phyloP scores from a whole-genome alignment of 208 protist species.

The Angomonas desouzai region DNA sequence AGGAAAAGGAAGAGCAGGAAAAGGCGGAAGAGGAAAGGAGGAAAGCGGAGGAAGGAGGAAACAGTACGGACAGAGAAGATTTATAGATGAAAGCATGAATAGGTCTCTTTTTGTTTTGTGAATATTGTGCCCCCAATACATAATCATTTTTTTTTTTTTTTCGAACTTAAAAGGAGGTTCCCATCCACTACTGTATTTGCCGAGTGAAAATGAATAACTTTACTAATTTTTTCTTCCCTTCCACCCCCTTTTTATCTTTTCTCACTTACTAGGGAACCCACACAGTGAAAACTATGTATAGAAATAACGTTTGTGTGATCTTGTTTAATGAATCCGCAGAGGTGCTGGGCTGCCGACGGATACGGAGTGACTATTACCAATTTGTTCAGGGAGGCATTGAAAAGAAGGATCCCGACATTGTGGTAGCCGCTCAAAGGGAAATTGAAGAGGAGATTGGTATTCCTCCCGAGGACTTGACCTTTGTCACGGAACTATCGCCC shows the following conservation, averaged over 20 bases:
- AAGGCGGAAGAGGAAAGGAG: slow-evolving; percentile 10
- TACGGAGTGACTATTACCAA: slow-evolving; percentile 37
- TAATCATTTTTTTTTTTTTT: not conserved
- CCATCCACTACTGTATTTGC: too few species aligned
- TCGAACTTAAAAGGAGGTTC: too few species aligned
- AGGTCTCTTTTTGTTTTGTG: slow-evolving; percentile 2
- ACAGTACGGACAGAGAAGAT: not conserved
- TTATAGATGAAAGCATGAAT: slow-evolving; percentile 3
- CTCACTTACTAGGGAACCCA: too few species aligned
- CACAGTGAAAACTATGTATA: slow-evolving; percentile 49
- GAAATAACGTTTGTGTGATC: slow-evolving; percentile 71
- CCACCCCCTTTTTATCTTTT: too few species aligned
- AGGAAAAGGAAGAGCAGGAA: slow-evolving; percentile 10
- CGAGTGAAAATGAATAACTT: too few species aligned
- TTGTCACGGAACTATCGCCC: slow-evolving; percentile 66
- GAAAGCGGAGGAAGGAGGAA: slow-evolving; percentile 20
- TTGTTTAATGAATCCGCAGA: slow-evolving; percentile 67
- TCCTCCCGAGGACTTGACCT: slow-evolving; percentile 31
- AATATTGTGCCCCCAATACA: not conserved
- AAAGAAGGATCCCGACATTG: slow-evolving; percentile 40
- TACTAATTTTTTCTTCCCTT: too few species aligned
- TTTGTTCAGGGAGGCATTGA: slow-evolving; percentile 83
- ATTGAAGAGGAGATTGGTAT: slow-evolving; percentile 76
- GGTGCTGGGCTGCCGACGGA: slow-evolving; percentile 63
- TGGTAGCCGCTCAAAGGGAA: slow-evolving; percentile 57